Percentiles rank a stretch among this genome's conserved stretches.
phyloP scores from a whole-genome alignment of 352 stramenopile species.

The Chrysophaeum taylorii region DNA sequence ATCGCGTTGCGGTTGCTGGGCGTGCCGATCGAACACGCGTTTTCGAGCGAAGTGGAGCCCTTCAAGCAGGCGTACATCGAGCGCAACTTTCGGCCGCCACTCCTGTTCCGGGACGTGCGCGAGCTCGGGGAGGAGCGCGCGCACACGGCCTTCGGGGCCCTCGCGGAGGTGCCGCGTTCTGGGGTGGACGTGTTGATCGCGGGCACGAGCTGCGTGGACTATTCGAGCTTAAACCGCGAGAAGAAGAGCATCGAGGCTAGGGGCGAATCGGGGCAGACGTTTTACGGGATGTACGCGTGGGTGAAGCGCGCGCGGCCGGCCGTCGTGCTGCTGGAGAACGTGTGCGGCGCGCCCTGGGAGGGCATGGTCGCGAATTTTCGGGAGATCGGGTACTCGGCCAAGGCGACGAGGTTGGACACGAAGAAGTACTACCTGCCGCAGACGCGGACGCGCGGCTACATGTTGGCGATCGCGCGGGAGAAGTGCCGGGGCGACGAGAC shows the following conservation, averaged over 20 bases:
- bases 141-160: constrained; percentile 32
- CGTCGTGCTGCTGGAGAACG: constrained; percentile 52
- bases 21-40: constrained; percentile 36
- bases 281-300: constrained; percentile 44
- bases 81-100: constrained; percentile 42
- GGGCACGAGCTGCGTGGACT: constrained; percentile 52
- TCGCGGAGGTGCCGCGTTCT: constrained; percentile 28
- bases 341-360: constrained; percentile 46
- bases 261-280: constrained; percentile 48
- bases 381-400: constrained; percentile 37
- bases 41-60: constrained; percentile 52
- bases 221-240: constrained; percentile 36
- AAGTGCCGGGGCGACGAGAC: constrained; percentile 34
- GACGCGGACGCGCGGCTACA: constrained; percentile 42
- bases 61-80: constrained; percentile 57
- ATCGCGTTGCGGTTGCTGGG: constrained; percentile 39
- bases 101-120: constrained; percentile 48
- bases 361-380: constrained; percentile 33
- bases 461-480: constrained; percentile 37
- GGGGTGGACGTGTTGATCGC: constrained; percentile 45
- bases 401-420: constrained; percentile 41
- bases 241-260: constrained; percentile 45
- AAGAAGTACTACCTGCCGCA: constrained; percentile 51
- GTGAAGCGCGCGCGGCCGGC: constrained; percentile 38
- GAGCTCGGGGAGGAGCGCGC: constrained; percentile 40